Base-by-base conservation (phyloP, 2,329 filamentous ascomycete genomes). In the Fusarium sp. region DNA sequence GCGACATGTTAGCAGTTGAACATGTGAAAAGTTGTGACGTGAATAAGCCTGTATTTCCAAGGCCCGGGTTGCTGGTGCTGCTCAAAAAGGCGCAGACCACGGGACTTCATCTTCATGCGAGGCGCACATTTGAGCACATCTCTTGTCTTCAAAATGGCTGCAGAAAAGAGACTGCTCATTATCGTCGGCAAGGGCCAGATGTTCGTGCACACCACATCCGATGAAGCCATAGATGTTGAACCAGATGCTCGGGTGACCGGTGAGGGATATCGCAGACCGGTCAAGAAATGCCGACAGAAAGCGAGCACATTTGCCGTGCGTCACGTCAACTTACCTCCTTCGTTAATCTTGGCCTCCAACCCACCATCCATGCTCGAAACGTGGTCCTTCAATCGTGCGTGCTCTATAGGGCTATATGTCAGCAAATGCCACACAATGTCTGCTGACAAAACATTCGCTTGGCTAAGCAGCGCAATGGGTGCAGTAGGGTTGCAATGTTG, bases 351-450 rank as follows among this genome's bases (percentile, higher is more conserved):
- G 49, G 95, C 93, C 81, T 98, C 96, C 20, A 99, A 87, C 72
- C 94, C 93, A 68, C 94, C 94, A 43, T 91, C 88, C 94, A 99
- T 97, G 69, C 85, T 88, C 5, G 91, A 83, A 66, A 99, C 88
- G 81, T 98, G 93, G 66, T 97, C 94, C 80, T 96, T 97, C 59
- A 99, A 85, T 75, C 95, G 91, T 63, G 96, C 96, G 81, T 98
- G 95, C 79, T 98, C 94, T 93, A 37, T 48, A 60, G 38, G 57
- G 55, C 48, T 43, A 60, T 54, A 59, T 52, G 70, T 75, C 62
- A 70, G 66, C 62, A 67, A 49, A 66, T 76, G 64, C 70, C 41
- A 69, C 64, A 62, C 61, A 42, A 35, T 41, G 37, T 47, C 35
- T 57, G 59, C 62, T 58, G 57, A 64, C 60, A 71, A 62, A 59